phyloP scores from a whole-genome alignment of 352 stramenopile species.

The Pythium dissimile region DNA sequence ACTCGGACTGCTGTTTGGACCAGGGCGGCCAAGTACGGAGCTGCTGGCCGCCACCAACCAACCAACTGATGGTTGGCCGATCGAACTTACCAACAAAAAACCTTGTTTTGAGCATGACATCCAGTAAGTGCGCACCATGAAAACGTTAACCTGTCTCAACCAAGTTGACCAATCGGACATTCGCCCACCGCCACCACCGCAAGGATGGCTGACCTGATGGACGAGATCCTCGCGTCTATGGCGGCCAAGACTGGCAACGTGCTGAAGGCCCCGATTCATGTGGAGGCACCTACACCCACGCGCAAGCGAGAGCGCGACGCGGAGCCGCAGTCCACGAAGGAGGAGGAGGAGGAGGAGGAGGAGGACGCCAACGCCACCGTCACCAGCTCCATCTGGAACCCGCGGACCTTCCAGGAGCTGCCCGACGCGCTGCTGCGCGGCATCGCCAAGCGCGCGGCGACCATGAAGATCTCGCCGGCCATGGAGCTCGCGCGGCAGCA shows the following conservation, averaged over 20 bases:
- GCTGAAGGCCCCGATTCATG: slow-evolving; percentile 9
- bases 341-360: background rate
- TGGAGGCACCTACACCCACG: background rate
- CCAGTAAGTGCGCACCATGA: too few species aligned
- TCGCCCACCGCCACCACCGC: background rate
- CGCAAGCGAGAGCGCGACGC: slow-evolving; percentile 21
- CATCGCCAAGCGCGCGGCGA: slow-evolving; percentile 12
- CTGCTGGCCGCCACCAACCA: background rate
- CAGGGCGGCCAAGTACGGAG: too few species aligned
- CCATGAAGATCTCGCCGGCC: slow-evolving; percentile 30
- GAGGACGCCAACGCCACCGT: background rate
- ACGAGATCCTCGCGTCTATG: slow-evolving; percentile 82
- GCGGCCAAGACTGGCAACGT: slow-evolving; percentile 71
- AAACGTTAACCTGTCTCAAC: background rate
- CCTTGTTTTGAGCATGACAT: too few species aligned
- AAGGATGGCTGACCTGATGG: slow-evolving; percentile 43
- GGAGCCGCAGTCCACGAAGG: too few species aligned
- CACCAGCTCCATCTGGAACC: slow-evolving; percentile 24
- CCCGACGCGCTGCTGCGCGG: slow-evolving; percentile 19
- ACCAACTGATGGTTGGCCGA: background rate
- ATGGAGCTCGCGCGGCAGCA: slow-evolving; percentile 74
- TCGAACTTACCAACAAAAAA: too few species aligned
- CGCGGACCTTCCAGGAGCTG: slow-evolving; percentile 13
- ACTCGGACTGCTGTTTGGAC: slow-evolving; percentile 75
- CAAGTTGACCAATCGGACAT: background rate